Conservation (phyloP, 139 green algal species). For the Chlamydomonas schloesseri region DNA sequence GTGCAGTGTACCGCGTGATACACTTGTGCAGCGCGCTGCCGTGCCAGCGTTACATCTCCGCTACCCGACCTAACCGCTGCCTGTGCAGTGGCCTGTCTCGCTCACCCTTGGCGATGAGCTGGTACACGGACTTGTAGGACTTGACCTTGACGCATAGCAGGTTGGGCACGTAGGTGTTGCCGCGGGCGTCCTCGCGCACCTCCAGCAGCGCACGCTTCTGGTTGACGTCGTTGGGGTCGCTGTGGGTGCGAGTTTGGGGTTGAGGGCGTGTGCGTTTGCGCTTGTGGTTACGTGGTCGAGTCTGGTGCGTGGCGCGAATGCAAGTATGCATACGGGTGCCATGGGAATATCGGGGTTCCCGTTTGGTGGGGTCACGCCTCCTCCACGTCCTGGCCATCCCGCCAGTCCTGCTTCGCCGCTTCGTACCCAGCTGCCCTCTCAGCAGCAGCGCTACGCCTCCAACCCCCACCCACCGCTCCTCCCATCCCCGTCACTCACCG, state of each 20-base stretch:
- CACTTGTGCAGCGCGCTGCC: no score
- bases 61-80: no score
- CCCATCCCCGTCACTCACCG: constrained; percentile 37
- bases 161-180: constrained; percentile 64
- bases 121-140: constrained; percentile 54
- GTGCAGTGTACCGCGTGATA: no score
- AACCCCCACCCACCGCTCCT: background rate
- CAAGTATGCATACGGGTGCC: no score
- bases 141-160: constrained; percentile 66
- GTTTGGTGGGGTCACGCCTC: no score
- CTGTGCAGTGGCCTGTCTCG: no score
- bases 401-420: no score
- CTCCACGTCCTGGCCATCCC: no score
- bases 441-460: no score
- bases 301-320: background rate
- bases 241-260: background rate
- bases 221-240: constrained; percentile 52
- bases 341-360: no score
- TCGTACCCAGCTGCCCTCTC: no score
- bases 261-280: background rate
- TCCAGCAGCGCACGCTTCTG: constrained; percentile 65
- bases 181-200: constrained; percentile 59
- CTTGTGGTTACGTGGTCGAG: background rate
- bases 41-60: no score
- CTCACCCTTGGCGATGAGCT: constrained; percentile 56